A percentile compares a stretch with the other conserved stretches of the same genome.
These are phyloP conservation scores for Mrakia gelida DNA, from an alignment of 768 basidiomycete genomes.

Conservation along the genomic window DNA sequence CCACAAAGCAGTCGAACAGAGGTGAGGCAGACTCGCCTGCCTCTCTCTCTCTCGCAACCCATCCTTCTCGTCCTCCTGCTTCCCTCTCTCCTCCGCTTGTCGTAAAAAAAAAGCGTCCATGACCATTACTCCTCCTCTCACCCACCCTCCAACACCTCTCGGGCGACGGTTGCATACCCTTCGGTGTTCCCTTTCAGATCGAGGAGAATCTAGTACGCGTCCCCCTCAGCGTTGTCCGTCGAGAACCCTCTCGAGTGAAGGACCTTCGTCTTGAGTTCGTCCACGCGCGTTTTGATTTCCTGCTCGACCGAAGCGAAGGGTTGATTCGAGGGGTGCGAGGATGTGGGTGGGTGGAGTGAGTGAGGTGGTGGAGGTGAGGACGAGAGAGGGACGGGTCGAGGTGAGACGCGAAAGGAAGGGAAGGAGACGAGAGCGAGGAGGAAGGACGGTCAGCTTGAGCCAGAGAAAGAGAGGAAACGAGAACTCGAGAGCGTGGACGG, in stretches of 20 bases:
- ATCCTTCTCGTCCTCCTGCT: no score
- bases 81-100: no score
- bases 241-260: constrained; percentile 31
- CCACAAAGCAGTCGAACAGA: no score
- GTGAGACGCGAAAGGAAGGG: background rate
- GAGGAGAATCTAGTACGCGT: constrained; percentile 22
- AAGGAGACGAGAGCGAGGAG: background rate
- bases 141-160: background rate
- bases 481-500: background rate
- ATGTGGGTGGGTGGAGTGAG: background rate
- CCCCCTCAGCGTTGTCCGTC: constrained; percentile 31
- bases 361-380: background rate
- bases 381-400: background rate
- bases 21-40: no score
- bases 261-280: constrained; percentile 31
- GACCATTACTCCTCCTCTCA: background rate
- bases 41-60: no score
- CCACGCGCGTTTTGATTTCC: constrained; percentile 24
- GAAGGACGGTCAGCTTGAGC: background rate
- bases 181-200: background rate
- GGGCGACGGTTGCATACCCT: constrained; percentile 19
- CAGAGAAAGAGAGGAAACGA: background rate
- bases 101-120: no score
- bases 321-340: no score
- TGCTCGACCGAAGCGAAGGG: background rate